These are phyloP conservation scores for Pleurozium schreberi DNA, from an alignment of 225 moss, liverwort and hornwort species.

Conservation along the genomic window DNA sequence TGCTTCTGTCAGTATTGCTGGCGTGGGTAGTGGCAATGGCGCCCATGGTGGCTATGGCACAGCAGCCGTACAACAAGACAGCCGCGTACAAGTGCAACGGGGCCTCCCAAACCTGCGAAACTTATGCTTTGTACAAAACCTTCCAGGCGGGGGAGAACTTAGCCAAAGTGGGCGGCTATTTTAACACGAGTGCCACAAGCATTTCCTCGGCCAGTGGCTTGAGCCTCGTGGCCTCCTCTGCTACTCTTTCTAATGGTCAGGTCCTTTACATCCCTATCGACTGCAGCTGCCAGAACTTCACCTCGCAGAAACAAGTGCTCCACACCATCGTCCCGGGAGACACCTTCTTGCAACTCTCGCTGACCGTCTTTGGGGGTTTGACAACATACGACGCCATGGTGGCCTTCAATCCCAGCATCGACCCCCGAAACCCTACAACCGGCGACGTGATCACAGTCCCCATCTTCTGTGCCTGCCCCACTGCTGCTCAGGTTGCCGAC, in stretches of 20 bases:
- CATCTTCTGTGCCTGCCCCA: conserved; percentile 63
- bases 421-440: background rate
- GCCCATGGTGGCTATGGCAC: background rate
- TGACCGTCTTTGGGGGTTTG: conserved; percentile 26
- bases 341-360: conserved; percentile 23
- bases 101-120: background rate
- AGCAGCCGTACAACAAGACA: conserved; percentile 8
- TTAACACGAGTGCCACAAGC: background rate
- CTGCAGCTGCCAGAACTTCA: background rate
- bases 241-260: background rate
- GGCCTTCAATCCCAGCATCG: conserved; percentile 1
- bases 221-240: background rate
- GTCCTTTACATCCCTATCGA: background rate
- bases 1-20: background rate
- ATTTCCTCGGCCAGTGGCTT: background rate
- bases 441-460: conserved; percentile 22
- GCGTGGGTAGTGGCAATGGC: background rate
- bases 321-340: conserved; percentile 23
- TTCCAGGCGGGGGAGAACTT: background rate
- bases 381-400: conserved; percentile 17
- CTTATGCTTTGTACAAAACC: background rate
- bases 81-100: conserved; percentile 1
- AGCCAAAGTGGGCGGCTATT: background rate
- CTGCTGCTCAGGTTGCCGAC: background rate
- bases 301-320: conserved; percentile 2